phyloP scores from a whole-genome alignment of 2,329 filamentous ascomycete species.

The Pestalotiopsis sp. region DNA sequence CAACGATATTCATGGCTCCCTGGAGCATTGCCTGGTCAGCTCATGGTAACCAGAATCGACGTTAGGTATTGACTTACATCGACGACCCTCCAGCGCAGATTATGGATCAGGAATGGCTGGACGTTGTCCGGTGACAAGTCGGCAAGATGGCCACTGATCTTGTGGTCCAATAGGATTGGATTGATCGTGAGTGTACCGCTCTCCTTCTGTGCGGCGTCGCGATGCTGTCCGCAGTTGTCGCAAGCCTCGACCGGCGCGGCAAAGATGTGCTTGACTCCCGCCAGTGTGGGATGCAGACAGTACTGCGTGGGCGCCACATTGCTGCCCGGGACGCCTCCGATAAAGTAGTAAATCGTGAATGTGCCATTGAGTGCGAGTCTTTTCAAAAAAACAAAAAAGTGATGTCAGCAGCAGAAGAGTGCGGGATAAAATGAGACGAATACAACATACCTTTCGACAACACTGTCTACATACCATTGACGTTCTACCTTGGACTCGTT shows the following conservation, averaged over 20 bases:
- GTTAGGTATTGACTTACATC: background rate
- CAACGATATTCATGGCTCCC: background rate
- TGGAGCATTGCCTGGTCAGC: background rate
- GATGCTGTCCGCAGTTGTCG: background rate
- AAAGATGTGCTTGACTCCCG: background rate
- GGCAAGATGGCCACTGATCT: background rate
- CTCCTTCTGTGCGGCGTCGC: background rate
- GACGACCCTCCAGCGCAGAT: background rate
- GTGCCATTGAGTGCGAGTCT: slow-evolving; percentile 12
- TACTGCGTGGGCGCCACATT: background rate
- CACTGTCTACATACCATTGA: background rate
- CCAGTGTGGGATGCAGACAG: background rate
- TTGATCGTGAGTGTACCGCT: background rate
- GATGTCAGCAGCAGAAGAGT: background rate
- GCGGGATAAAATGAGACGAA: too few relatives aligned
- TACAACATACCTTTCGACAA: background rate
- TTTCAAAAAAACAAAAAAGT: background rate
- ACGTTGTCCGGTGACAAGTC: background rate
- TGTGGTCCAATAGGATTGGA: background rate
- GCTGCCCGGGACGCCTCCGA: background rate
- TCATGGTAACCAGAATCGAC: background rate
- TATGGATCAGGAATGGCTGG: background rate
- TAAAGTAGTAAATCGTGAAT: slow-evolving; percentile 11
- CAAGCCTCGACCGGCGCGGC: background rate
- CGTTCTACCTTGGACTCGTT: background rate